These are phyloP conservation scores for Sporothrix phasma DNA, from an alignment of 2,329 filamentous ascomycete genomes.

Conservation along the genomic window DNA sequence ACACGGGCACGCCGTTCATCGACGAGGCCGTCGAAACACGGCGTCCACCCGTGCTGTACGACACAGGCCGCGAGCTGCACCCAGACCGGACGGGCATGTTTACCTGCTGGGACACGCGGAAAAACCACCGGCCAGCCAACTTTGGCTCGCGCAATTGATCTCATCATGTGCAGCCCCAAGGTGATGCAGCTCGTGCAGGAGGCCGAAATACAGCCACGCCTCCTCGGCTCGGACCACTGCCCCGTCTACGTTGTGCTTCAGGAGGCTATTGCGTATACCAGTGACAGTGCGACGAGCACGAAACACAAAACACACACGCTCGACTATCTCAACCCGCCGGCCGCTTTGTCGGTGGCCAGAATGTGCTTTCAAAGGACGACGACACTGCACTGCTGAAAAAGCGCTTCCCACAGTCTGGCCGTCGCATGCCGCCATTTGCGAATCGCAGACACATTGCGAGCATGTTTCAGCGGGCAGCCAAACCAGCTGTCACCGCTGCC, in stretches of 20 bases:
- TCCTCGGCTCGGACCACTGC: slow-evolving; percentile 94
- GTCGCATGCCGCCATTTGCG: slow-evolving; percentile 79
- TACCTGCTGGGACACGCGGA: slow-evolving; percentile 92
- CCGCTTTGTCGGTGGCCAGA: slow-evolving; percentile 54
- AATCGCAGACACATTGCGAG: slow-evolving; percentile 77
- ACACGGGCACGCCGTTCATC: slow-evolving; percentile 54
- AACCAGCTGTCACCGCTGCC: not conserved
- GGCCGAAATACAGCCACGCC: slow-evolving; percentile 75
- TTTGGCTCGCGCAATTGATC: slow-evolving; percentile 90
- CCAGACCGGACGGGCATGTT: slow-evolving; percentile 80
- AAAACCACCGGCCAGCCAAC: slow-evolving; percentile 92
- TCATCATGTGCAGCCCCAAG: slow-evolving; percentile 70
- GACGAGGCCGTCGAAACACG: not conserved
- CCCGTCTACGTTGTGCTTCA: slow-evolving; percentile 74
- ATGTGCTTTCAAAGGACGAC: not conserved
- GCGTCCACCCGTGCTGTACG: slow-evolving; percentile 57
- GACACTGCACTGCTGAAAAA: slow-evolving; percentile 21
- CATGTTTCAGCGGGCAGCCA: slow-evolving; percentile 54
- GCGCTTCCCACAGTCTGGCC: slow-evolving; percentile 64
- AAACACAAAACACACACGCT: slow-evolving; percentile 41
- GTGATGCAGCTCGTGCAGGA: slow-evolving; percentile 65
- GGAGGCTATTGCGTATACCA: slow-evolving; percentile 44
- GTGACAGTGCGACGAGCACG: slow-evolving; percentile 19
- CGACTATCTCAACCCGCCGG: slow-evolving; percentile 72
- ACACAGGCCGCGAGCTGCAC: slow-evolving; percentile 75